phyloP scores from a whole-genome alignment of 2,329 filamentous ascomycete genomes.

The Cytospora schulzeri region DNA sequence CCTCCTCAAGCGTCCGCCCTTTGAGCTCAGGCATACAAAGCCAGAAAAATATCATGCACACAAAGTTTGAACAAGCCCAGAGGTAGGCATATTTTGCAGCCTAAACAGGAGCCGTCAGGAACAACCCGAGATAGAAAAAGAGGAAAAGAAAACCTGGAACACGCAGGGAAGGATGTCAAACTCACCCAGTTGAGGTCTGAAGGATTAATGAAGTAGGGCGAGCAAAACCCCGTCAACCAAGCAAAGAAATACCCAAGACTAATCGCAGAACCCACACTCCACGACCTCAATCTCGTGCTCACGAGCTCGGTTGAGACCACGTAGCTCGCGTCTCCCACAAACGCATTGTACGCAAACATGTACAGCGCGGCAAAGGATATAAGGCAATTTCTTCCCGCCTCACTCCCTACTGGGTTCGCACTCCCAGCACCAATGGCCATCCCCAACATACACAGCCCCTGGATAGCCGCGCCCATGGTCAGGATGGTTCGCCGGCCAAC shows the following conservation, averaged over 20 bases:
- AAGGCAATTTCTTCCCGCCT: slow-evolving; percentile 36
- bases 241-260: slow-evolving; percentile 50
- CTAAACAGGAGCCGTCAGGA: slow-evolving; percentile 28
- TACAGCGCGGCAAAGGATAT: slow-evolving; percentile 41
- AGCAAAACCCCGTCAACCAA: slow-evolving; percentile 47
- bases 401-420: slow-evolving; percentile 30
- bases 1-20: slow-evolving; percentile 37
- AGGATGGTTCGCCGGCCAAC: slow-evolving; percentile 50
- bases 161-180: background rate
- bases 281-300: slow-evolving; percentile 44
- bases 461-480: slow-evolving; percentile 47
- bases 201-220: slow-evolving; percentile 51
- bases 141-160: too few species aligned
- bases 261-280: slow-evolving; percentile 53
- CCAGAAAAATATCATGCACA: slow-evolving; percentile 37
- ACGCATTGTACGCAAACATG: slow-evolving; percentile 41
- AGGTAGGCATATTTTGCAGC: slow-evolving; percentile 48
- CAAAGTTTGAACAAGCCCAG: slow-evolving; percentile 41
- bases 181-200: slow-evolving; percentile 42
- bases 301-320: slow-evolving; percentile 47
- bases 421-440: slow-evolving; percentile 41
- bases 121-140: too few species aligned
- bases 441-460: slow-evolving; percentile 48
- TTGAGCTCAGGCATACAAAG: slow-evolving; percentile 38
- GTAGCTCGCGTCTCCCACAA: slow-evolving; percentile 45